Evolutionary conservation across 1,139 yeast species (phyloP), one percentile per base, ranked within the genome.

Genomic region (Yamadazyma siamensis): DNA sequence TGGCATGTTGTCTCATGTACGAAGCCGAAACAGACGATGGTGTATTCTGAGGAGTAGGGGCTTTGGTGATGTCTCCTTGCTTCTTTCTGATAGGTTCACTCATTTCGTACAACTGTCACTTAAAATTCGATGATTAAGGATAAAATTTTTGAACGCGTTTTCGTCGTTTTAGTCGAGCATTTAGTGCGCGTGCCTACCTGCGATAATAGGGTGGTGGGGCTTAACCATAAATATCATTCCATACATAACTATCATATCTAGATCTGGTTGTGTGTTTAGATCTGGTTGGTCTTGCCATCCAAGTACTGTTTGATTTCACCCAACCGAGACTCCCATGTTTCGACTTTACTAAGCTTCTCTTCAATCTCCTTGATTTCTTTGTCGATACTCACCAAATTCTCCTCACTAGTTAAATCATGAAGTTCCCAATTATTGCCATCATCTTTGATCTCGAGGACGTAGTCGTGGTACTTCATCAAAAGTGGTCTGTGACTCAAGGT

Each of bases 1-100:
- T 76, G 9, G 24, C 22, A 40, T 79, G 76, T 39, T 71, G 73
- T 60, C 73, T 79, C 55, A 84, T 70, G 57, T 78, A 88, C 29
- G 91, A 82, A 40, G 78, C 80, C 27, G 86, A 75, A 25, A 84
- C 85, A 18, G 95, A 81, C 4, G 97, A 85, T 15, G 99, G 99
- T 2, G 99, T 91, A 70, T 91, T 91, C 56, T 94, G 98, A 9
- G 99, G 99, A 2, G 99, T 91, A 29, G 99, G 98, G 4, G 98
- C 98, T 54, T 82, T 80, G 46, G 94, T 83, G 47, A 88, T 78
- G 55, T 85, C 87, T 52, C 82, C 81, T 45, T 77, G 62, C 52
- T 79, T 74, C 59, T 64, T 71, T 62, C 77, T 77, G 55, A 79
- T 80, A 29, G 85, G 86, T 59, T 75, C 86, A 37, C 81, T 67